A percentile compares a stretch with the other conserved stretches of the same genome.
phyloP scores from a whole-genome alignment of 2,329 filamentous ascomycete genomes.

The Colletotrichum eleusines region DNA sequence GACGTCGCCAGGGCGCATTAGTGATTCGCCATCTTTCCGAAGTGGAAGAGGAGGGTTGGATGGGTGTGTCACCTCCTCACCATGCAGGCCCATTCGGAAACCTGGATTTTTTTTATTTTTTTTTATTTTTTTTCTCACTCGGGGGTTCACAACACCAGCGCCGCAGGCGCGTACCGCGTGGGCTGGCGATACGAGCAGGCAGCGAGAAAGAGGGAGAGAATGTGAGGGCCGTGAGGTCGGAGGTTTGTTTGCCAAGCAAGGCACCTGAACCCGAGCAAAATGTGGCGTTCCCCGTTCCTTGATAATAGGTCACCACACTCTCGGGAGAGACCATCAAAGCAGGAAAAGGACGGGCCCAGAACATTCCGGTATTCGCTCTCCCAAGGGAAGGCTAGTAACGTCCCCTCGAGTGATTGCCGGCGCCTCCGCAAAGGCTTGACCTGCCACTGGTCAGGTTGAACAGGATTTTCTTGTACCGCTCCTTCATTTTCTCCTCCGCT shows the following conservation, averaged over 20 bases:
- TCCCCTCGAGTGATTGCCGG: slow-evolving; percentile 4
- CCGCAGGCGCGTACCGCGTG: slow-evolving; percentile 18
- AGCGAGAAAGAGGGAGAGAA: background rate
- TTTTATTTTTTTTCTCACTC: background rate
- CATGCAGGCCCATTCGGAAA: background rate
- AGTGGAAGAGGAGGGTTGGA: background rate
- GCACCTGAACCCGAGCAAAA: background rate
- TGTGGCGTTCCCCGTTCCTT: slow-evolving; percentile 23
- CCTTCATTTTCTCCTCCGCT: background rate
- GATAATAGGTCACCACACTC: slow-evolving; percentile 2
- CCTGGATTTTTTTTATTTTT: no score
- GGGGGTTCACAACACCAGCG: slow-evolving; percentile 17
- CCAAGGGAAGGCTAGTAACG: slow-evolving; percentile 10
- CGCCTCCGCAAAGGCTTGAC: slow-evolving; percentile 11
- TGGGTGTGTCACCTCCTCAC: background rate
- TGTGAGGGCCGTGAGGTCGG: slow-evolving; percentile 18
- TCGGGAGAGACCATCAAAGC: no score
- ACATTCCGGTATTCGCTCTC: background rate
- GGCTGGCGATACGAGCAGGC: slow-evolving; percentile 25
- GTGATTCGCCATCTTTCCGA: slow-evolving; percentile 22
- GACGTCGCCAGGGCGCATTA: slow-evolving; percentile 13
- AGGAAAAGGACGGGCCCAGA: background rate
- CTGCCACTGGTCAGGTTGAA: background rate
- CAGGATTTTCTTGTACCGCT: background rate
- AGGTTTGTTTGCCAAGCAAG: background rate